Evolutionary conservation across 2,329 filamentous ascomycete species (phyloP).

Genomic region (Clarireedia monteithiana): DNA sequence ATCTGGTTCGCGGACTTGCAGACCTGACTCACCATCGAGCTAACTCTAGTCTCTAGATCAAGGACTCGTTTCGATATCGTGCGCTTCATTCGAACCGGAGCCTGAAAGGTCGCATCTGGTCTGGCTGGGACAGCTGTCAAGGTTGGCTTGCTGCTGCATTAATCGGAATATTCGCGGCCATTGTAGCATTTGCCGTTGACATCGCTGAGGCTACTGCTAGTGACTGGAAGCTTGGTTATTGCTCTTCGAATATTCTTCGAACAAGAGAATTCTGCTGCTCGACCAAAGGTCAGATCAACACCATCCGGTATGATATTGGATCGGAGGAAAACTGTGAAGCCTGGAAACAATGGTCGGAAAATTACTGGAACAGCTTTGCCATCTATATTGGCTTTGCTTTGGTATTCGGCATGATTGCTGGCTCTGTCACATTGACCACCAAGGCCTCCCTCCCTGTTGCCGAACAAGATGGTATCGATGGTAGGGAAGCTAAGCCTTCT

Average conservation of each 20-base stretch:
- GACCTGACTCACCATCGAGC: not conserved
- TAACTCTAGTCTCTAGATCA: constrained; percentile 34
- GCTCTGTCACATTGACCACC: constrained; percentile 41
- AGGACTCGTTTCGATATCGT: constrained; percentile 47
- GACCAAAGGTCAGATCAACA: constrained; percentile 2
- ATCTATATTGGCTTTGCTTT: constrained; percentile 43
- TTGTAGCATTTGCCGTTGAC: constrained; percentile 48
- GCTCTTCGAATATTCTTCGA: constrained; percentile 36
- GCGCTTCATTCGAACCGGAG: constrained; percentile 36
- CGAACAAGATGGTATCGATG: constrained; percentile 12
- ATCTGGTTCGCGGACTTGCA: constrained; percentile 34
- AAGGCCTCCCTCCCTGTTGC: constrained; percentile 40
- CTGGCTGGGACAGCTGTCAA: constrained; percentile 41
- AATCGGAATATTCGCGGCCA: constrained; percentile 47
- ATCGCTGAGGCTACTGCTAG: constrained; percentile 45
- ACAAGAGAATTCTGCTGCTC: constrained; percentile 44
- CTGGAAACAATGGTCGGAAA: constrained; percentile 22
- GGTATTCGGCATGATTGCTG: constrained; percentile 41
- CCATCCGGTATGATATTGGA: not conserved
- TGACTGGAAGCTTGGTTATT: constrained; percentile 52
- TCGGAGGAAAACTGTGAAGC: constrained; percentile 23
- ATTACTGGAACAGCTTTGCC: constrained; percentile 35
- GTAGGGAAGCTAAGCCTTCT: constrained; percentile 31
- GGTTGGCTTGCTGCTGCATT: constrained; percentile 48
- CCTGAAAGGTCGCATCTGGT: constrained; percentile 33